phyloP scores from a whole-genome alignment of 2,329 filamentous ascomycete genomes.

The Rosellinia necatrix region DNA sequence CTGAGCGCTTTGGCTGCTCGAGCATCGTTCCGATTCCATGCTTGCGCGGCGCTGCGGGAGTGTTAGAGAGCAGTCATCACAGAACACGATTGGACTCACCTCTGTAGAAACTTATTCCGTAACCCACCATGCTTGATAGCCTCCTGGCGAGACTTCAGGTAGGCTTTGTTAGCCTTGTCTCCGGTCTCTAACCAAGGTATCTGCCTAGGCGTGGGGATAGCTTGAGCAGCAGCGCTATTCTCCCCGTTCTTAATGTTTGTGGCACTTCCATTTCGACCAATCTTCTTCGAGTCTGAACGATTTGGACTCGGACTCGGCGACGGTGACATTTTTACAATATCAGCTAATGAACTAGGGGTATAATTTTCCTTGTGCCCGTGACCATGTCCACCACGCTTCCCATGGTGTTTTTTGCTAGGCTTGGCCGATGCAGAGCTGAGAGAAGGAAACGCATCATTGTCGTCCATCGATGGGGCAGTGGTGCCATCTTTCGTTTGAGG shows the following conservation, averaged over 20 bases:
- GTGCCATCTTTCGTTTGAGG: slow-evolving; percentile 68
- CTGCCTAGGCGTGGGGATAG: slow-evolving; percentile 85
- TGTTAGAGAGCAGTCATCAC: slow-evolving; percentile 18
- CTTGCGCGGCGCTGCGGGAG: slow-evolving; percentile 78
- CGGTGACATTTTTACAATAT: slow-evolving; percentile 94
- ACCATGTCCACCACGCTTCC: slow-evolving; percentile 84
- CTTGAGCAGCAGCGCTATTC: slow-evolving; percentile 78
- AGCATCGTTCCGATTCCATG: slow-evolving; percentile 97
- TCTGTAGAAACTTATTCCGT: slow-evolving; percentile 95
- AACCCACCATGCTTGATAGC: slow-evolving; percentile 97
- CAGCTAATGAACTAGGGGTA: slow-evolving; percentile 78
- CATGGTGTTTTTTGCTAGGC: slow-evolving; percentile 87
- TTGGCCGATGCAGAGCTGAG: slow-evolving; percentile 78
- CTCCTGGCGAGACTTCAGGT: slow-evolving; percentile 92
- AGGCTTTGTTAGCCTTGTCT: slow-evolving; percentile 86
- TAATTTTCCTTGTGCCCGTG: slow-evolving; percentile 71
- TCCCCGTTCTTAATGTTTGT: slow-evolving; percentile 70
- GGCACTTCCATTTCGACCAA: slow-evolving; percentile 66
- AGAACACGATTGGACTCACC: slow-evolving; percentile 55
- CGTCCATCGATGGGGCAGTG: slow-evolving; percentile 79
- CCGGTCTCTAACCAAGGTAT: slow-evolving; percentile 97
- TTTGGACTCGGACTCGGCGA: slow-evolving; percentile 71
- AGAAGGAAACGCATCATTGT: slow-evolving; percentile 93
- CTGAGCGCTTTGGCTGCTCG: slow-evolving; percentile 94
- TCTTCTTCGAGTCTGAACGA: slow-evolving; percentile 64